Evolutionary conservation across 192 early-diverging fungal species (phyloP), one percentile per base, ranked within the genome.

Genomic region (Paraglomus occultum): DNA sequence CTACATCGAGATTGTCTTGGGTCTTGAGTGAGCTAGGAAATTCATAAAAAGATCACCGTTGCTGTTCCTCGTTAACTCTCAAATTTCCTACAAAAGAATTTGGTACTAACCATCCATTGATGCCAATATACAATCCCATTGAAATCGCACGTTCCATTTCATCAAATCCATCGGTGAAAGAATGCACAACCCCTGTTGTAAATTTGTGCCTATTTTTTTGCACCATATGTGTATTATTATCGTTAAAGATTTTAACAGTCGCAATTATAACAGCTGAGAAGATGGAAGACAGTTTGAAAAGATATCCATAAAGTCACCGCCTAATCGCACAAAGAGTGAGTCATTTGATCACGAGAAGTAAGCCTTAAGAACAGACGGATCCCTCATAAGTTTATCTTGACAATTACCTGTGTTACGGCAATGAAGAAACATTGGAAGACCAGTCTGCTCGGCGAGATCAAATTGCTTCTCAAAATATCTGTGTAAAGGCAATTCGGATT

Each of bases 361-460:
- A 31, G 31, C 3, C 3, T 31, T n/a, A n/a, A n/a, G 3, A 31
- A 31, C 31, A 31, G 3, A 2, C 31, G n/a, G n/a, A 31, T 31
- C 31, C 31, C 3, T 31, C 31, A 31, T 31, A 31, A 31, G 31
- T 3, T 31, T 31, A 3, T 31, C 31, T 31, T 31, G 31, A 31
- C 31, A 31, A 31, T 31, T 45, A 43, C 78, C 86, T 0, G 97
- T 91, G 70, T 94, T 91, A 45, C 97, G 85, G 67, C 89, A 82
- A 81, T 99, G 97, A 54, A 99, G 79, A 73, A 97, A 97, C 85
- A 97, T 83, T 6, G 95, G 97, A 72, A 99, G 76, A 0, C 84
- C 80, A 17, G 91, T 88, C 31, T 82, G 70, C 48, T 89, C 79
- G 12, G 95, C 86, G 1, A 99, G 80, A 31, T 87, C 82, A 73